Evolutionary conservation across 1,284 basidiomycete species (phyloP), one percentile per base, ranked within the genome.

Genomic region (Stereum hirsutum): DNA sequence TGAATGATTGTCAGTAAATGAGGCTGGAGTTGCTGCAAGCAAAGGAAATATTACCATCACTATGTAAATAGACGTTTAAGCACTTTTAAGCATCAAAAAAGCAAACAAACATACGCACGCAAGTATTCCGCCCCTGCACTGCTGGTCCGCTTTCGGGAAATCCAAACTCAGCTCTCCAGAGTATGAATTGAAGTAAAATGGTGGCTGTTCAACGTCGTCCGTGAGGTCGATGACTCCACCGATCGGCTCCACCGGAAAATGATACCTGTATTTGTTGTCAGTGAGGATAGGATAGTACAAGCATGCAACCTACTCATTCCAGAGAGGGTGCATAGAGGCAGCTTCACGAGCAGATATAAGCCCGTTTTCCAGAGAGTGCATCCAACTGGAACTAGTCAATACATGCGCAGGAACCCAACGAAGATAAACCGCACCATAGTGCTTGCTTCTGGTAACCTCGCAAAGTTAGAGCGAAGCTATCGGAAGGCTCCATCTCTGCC

Each of bases 381-480:
- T 94, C 94, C 95, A 99, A 32, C 89, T 89, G 51, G 19, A 11
- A 7, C 34, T 15, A 38, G 33, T 46, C 34, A 45, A 43, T 33
- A 46, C 35, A 40, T 25, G 24, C 19, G 27, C 32, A n/a, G 15
- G 23, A 19, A 11, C 39, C 8, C 21, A 20, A 39, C 25, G 26
- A 11, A 39, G 36, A 20, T 24, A 26, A 19, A 5, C 57, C 75
- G 39, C 46, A 87, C 75, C 68, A 69, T 41, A 98, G 68, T 2
- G 93, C 94, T 60, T 99, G 94, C 56, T 93, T 96, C 57, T 98
- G 95, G 62, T 99, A 99, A 24, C 79, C 78, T 36, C 92, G 78
- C 23, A 98, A 64, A 0, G 70, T 81, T 39, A 97, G 71, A 0
- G 78, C 70, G 61, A 99, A 99, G 0, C 81, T 78, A 2, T 79